Conservation (phyloP, 2,329 filamentous ascomycete genomes). For the Apiospora phragmitis region DNA sequence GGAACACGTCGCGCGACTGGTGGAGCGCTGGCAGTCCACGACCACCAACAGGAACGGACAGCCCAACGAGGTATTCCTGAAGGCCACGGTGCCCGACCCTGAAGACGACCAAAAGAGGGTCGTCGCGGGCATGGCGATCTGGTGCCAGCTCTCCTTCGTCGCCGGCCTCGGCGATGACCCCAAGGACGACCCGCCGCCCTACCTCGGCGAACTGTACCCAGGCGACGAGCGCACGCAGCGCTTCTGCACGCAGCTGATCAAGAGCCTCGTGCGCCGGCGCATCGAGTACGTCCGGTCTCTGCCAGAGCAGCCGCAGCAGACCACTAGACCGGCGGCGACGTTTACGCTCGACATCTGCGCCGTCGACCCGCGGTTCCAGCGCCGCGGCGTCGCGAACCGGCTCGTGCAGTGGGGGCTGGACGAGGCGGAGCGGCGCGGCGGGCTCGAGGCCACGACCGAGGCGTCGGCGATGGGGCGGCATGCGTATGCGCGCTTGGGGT, state of each 20-base stretch:
- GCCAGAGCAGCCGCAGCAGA: constrained; percentile 16
- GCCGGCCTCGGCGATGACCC: constrained; percentile 47
- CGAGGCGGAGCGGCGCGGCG: constrained; percentile 40
- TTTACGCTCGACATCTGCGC: constrained; percentile 52
- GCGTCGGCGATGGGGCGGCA: constrained; percentile 49
- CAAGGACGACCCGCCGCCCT: constrained; percentile 30
- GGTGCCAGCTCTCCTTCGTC: constrained; percentile 52
- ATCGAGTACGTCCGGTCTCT: constrained; percentile 36
- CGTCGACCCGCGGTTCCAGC: constrained; percentile 55
- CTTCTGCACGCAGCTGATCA: constrained; percentile 45
- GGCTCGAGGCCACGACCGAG: constrained; percentile 45
- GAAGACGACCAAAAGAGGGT: constrained; percentile 17
- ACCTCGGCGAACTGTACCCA: constrained; percentile 40
- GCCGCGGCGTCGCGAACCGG: constrained; percentile 44
- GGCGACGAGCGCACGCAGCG: constrained; percentile 44
- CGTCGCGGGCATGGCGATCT: constrained; percentile 56
- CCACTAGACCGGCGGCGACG: constrained; percentile 40
- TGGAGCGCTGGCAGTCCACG: constrained; percentile 41
- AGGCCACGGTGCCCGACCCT: constrained; percentile 47
- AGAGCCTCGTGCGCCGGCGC: constrained; percentile 44
- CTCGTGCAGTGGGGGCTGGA: constrained; percentile 50
- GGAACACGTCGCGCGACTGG: constrained; percentile 37
- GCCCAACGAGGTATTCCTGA: constrained; percentile 53
- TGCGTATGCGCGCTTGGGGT: constrained; percentile 48
- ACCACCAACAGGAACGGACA: constrained; percentile 44